These are phyloP conservation scores for Erodium moschatum DNA, from an alignment of 441 rosid species.

Conservation along the genomic window DNA sequence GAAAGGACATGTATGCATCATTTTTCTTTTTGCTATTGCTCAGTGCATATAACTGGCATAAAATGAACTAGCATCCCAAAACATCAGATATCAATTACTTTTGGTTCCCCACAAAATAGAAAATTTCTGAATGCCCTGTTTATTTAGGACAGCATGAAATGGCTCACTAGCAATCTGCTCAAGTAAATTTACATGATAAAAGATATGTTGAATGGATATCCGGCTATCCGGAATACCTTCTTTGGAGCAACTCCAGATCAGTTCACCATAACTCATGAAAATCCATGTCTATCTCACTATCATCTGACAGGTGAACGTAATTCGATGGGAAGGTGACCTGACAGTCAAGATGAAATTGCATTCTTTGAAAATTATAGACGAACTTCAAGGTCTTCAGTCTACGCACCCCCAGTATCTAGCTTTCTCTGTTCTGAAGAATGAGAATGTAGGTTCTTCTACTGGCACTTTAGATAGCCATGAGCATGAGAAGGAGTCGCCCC, in stretches of 20 bases:
- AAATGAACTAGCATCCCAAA: background rate
- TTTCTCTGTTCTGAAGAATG: conserved; percentile 67
- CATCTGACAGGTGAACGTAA: conserved; percentile 61
- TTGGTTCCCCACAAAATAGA: background rate
- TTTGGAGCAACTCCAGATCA: background rate
- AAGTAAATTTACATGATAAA: background rate
- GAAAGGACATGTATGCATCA: background rate
- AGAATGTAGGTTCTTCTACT: conserved; percentile 36
- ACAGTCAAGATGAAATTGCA: conserved; percentile 80
- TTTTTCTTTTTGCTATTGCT: background rate
- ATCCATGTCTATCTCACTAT: conserved; percentile 1
- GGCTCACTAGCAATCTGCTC: background rate
- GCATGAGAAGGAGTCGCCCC: conserved; percentile 31
- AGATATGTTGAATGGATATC: background rate
- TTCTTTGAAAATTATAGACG: conserved; percentile 85
- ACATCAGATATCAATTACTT: background rate
- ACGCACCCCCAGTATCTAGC: conserved; percentile 62
- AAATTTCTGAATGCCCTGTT: background rate
- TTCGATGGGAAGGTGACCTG: conserved; percentile 63
- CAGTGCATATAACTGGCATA: background rate
- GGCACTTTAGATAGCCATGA: conserved; percentile 31
- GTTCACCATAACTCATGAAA: background rate
- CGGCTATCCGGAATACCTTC: background rate
- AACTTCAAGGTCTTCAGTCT: conserved; percentile 63
- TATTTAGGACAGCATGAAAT: background rate